Evolutionary conservation across 2,329 filamentous ascomycete species (phyloP), one percentile per base, ranked within the genome.

Genomic region (Pyrenophora tritici-repentis): DNA sequence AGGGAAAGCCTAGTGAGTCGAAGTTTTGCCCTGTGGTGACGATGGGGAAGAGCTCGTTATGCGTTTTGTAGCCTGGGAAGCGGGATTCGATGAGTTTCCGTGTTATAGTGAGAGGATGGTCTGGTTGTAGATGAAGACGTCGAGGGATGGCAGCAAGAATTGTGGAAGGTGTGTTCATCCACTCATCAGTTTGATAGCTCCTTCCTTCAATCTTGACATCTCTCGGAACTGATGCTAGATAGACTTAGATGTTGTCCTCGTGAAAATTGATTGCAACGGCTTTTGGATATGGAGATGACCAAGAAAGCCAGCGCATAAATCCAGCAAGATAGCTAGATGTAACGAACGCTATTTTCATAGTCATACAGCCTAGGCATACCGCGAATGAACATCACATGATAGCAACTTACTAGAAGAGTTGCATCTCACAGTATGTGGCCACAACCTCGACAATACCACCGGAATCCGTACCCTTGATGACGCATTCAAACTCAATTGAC

Each of bases 91-190:
- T 95, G 56, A 99, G 87, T 65, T 91, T 85, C 33, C 94, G 86
- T 9, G 94, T 97, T 66, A 97, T 96, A 61, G 84, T 85, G 31
- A 99, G 81, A 18, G 94, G 94, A 69, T 99, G 94, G 74, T 96
- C 87, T 55, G 87, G 84, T 68, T 94, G 86, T n/a, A 96, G 82
- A 74, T 99, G 94, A n/a, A 99, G 81, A 47, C 84, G 86, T 55
- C 91, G 88, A 39, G 86, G 82, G 40, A 95, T 83, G 49, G 89
- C 85, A 17, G 85, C 79, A 40, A 91, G 77, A 56, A 99, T 92
- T 47, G 86, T 88, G 20, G 82, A 65, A 3, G 93, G 86, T 12
- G 89, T 82, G 74, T 99, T 99, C 74, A 88, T 94, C 89, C 91
- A 97, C 44, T 81, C 74, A 70, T 97, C 91, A 14, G 83, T 86